These are phyloP conservation scores for Paspalum vaginatum DNA, from an alignment of 176 grass and related monocot genomes.

Conservation along the genomic window DNA sequence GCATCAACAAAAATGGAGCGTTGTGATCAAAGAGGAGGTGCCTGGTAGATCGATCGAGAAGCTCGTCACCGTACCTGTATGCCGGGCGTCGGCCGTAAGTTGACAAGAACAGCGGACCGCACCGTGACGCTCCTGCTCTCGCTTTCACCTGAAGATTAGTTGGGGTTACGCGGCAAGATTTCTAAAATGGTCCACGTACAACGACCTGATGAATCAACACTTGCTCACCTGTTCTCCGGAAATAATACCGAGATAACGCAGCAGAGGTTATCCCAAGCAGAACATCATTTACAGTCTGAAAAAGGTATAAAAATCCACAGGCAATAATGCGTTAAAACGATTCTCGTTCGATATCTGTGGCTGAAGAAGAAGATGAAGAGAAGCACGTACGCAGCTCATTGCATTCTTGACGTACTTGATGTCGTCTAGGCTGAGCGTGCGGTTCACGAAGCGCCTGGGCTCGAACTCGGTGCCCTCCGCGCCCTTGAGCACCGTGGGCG, in stretches of 20 bases:
- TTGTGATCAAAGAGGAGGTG: not conserved
- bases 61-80: slow-evolving; percentile 68
- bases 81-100: slow-evolving; percentile 63
- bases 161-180: too few species aligned
- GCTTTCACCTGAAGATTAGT: slow-evolving; percentile 31
- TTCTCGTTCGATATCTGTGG: not conserved
- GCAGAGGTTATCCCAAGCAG: slow-evolving; percentile 71
- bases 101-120: slow-evolving; percentile 76
- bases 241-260: slow-evolving; percentile 66
- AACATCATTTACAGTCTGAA: slow-evolving; percentile 90
- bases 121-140: slow-evolving; percentile 45
- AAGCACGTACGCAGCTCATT: slow-evolving; percentile 61
- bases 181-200: not conserved
- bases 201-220: not conserved
- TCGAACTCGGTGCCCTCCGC: slow-evolving; percentile 57
- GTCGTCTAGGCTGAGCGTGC: slow-evolving; percentile 73
- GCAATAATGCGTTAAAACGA: not conserved
- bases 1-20: not conserved
- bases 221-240: slow-evolving; percentile 58
- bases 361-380: not conserved
- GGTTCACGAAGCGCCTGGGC: slow-evolving; percentile 70
- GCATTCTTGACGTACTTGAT: slow-evolving; percentile 77
- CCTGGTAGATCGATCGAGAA: not conserved
- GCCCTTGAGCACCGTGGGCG: slow-evolving; percentile 62
- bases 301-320: not conserved